phyloP scores from a whole-genome alignment of 768 basidiomycete species.

The Pulveroboletus sp. region DNA sequence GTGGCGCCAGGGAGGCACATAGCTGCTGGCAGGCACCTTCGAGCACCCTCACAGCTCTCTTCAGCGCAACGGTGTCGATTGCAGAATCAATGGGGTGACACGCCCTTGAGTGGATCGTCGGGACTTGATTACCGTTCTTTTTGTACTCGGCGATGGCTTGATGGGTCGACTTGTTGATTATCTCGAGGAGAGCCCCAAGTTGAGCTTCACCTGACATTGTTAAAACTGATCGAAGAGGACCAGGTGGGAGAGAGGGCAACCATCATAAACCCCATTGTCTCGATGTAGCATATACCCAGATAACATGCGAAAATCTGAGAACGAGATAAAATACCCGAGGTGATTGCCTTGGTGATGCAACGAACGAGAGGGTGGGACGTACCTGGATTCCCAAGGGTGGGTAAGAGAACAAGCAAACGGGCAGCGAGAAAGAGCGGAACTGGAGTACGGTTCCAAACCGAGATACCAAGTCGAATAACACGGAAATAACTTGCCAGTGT shows the following conservation, averaged over 20 bases:
- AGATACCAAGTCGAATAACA: no score
- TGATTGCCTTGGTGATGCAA: no score
- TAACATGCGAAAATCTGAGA: no score
- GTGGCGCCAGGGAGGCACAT: constrained; percentile 24
- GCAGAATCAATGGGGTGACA: constrained; percentile 8
- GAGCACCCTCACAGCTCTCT: constrained; percentile 25
- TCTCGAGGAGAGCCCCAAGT: constrained; percentile 27
- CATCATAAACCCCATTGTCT: background rate
- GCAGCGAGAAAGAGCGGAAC: no score
- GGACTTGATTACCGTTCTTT: constrained; percentile 18
- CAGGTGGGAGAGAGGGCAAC: background rate
- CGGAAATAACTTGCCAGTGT: no score
- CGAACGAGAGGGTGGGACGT: no score
- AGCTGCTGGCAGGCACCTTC: constrained; percentile 26
- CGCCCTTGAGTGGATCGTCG: constrained; percentile 1
- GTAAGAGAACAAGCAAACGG: no score
- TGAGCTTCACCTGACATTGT: constrained; percentile 25
- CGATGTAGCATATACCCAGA: no score
- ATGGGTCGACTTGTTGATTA: constrained; percentile 28
- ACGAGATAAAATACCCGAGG: no score
- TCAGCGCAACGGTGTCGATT: background rate
- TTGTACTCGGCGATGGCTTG: constrained; percentile 25
- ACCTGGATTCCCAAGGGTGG: no score
- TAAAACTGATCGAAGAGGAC: background rate
- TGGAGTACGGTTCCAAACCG: no score